phyloP scores from a whole-genome alignment of 1,284 basidiomycete species.

The Moesziomyces antarcticus region DNA sequence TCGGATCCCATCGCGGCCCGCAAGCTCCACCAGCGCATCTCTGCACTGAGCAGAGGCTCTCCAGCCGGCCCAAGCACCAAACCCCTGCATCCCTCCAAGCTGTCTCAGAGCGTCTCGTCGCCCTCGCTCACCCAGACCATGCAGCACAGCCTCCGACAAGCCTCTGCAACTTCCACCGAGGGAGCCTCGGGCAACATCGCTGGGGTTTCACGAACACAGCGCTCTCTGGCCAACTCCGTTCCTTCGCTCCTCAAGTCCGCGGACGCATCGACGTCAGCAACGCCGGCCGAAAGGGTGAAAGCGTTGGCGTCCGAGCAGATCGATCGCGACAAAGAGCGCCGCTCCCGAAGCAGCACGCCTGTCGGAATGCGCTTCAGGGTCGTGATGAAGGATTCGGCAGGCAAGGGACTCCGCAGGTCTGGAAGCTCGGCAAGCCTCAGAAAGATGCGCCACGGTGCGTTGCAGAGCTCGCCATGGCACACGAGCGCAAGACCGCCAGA shows the following conservation, averaged over 20 bases:
- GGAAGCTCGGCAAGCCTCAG: constrained; percentile 41
- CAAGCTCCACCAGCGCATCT: constrained; percentile 43
- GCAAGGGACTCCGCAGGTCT: constrained; percentile 23
- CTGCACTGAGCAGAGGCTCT: constrained; percentile 26
- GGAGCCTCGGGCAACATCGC: neutral
- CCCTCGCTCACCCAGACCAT: constrained; percentile 19
- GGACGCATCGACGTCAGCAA: constrained; percentile 11
- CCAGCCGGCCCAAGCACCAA: constrained; percentile 21
- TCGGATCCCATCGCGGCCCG: constrained; percentile 41
- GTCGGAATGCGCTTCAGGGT: constrained; percentile 42
- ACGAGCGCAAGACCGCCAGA: constrained; percentile 26
- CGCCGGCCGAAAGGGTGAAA: constrained; percentile 31
- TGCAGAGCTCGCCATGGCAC: constrained; percentile 29
- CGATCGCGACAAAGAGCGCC: constrained; percentile 35
- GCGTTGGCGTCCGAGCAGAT: constrained; percentile 46
- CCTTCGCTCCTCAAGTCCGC: constrained; percentile 23
- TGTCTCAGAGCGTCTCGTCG: constrained; percentile 37
- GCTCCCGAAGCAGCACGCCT: constrained; percentile 34
- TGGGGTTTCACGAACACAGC: constrained; percentile 7
- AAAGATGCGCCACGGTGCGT: constrained; percentile 33
- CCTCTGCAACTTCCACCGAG: constrained; percentile 1
- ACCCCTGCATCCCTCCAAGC: constrained; percentile 29
- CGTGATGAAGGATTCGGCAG: constrained; percentile 25
- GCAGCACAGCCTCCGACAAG: neutral
- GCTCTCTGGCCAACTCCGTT: constrained; percentile 25